Base-by-base conservation (phyloP, 495 filamentous ascomycete genomes). In the Cercophora sp. region DNA sequence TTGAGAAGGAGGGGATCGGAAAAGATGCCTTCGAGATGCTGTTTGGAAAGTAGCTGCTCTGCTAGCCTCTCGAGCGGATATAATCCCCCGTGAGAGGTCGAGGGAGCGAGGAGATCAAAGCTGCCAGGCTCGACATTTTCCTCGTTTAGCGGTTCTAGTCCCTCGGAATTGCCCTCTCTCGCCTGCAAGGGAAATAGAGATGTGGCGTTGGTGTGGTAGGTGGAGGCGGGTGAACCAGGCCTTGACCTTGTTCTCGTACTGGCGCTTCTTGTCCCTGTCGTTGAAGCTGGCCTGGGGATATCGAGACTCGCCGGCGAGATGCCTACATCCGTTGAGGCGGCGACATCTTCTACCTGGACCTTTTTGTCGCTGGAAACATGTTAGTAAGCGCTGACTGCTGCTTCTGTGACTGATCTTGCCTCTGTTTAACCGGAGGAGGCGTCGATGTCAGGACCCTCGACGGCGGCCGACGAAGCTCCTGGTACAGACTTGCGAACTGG, bases 11-110 rank as follows among this genome's bases (percentile, higher is more conserved):
- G 66, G 10, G 80, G 76, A 54, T 89, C 85, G 6, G 74, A 71
- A 43, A 92, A 79, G 4, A 89, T 85, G 2, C 73, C 65, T 40
- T 76, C 61, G 48, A 89, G 78, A 63, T 89, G 86, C 45, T 83
- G 77, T 5, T 55, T 60, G 5, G 83, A 85, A 58, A 89, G 87
- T 52, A 91, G 72, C 23, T 79, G 67, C 25, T 85, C 80, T 2
- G 84, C 78, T 27, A 79, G 72, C 19, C 65, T 67, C 68, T 89
- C 85, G 1, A 91, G 66, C 1, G 73, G 76, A 57, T 72, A 80
- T 20, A 46, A 65, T 29, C 54, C 59, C 13, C 22, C 20, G 1
- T 24, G 20, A n/a, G 48, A 44, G 11, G 65, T 58, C 3, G 34
- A 40, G 6, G 78, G 72, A 2, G 71, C 68, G 8, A 82, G 48